Conservation (phyloP, 2,329 filamentous ascomycete species). For the Phialophora chinensis region DNA sequence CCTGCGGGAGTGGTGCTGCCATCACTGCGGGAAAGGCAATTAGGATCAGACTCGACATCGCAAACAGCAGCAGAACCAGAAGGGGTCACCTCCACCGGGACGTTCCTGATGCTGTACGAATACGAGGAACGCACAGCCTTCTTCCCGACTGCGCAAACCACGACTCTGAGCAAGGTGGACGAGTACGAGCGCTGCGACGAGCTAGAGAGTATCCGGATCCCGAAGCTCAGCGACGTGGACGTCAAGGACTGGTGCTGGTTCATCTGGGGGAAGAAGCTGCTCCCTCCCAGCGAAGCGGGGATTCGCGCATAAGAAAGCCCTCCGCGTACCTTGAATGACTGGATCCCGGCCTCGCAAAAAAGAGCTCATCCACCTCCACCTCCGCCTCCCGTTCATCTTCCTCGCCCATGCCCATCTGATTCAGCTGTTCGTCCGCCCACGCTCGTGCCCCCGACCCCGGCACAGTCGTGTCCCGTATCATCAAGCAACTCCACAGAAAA, state of each 20-base stretch:
- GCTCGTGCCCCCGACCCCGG: background rate
- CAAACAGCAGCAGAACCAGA: background rate
- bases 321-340: background rate
- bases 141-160: constrained; percentile 29
- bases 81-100: constrained; percentile 20
- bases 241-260: constrained; percentile 24
- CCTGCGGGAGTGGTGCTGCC: constrained; percentile 28
- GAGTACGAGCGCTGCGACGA: constrained; percentile 30
- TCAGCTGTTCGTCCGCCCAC: constrained; percentile 7
- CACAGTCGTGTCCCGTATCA: constrained; percentile 16
- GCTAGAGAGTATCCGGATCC: constrained; percentile 24
- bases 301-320: background rate
- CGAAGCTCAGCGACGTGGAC: constrained; percentile 14
- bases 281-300: background rate
- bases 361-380: background rate
- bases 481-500: constrained; percentile 12
- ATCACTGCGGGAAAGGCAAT: background rate
- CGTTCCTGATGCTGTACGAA: constrained; percentile 35
- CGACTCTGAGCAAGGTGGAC: constrained; percentile 18
- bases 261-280: constrained; percentile 10
- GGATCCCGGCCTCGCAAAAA: background rate
- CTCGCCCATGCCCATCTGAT: background rate
- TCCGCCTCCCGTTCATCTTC: background rate
- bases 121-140: constrained; percentile 34
- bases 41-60: background rate